Evolutionary conservation across 108 stramenopile species (phyloP).

Genomic region (Skeletonema menzelii): DNA sequence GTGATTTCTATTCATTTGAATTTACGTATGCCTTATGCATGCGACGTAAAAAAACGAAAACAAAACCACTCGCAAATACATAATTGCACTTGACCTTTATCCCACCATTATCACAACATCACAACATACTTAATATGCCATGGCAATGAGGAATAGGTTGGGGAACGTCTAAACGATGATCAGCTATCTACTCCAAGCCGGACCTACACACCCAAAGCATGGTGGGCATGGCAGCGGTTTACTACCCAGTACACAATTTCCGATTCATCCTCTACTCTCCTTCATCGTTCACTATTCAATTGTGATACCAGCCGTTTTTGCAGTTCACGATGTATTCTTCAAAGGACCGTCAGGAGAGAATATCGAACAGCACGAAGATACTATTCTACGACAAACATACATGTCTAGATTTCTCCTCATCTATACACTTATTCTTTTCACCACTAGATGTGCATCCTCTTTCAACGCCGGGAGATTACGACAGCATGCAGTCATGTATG

Average conservation of each 20-base stretch:
- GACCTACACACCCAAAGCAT: conserved; percentile 6
- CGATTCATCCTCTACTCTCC: conserved; percentile 55
- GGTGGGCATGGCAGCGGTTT: background rate
- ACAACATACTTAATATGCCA: too few relatives aligned
- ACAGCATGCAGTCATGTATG: conserved; percentile 54
- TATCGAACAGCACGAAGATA: background rate
- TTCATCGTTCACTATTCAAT: conserved; percentile 61
- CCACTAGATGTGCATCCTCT: conserved; percentile 45
- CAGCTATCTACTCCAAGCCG: background rate
- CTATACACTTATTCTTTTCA: conserved; percentile 48
- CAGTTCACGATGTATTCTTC: conserved; percentile 51
- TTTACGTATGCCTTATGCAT: too few relatives aligned
- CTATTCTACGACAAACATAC: conserved; percentile 3
- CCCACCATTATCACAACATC: too few relatives aligned
- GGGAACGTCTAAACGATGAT: too few relatives aligned
- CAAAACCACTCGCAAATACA: too few relatives aligned
- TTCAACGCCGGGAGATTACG: conserved; percentile 22
- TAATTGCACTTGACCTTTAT: too few relatives aligned
- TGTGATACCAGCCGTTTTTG: conserved; percentile 31
- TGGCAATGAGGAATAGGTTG: too few relatives aligned
- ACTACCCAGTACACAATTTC: background rate
- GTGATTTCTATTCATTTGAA: too few relatives aligned
- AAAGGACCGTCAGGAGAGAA: background rate
- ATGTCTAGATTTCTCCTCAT: conserved; percentile 26
- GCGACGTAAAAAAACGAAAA: too few relatives aligned